Conservation (phyloP, 225 moss, liverwort and hornwort species). For the Anthoceros angustus region DNA sequence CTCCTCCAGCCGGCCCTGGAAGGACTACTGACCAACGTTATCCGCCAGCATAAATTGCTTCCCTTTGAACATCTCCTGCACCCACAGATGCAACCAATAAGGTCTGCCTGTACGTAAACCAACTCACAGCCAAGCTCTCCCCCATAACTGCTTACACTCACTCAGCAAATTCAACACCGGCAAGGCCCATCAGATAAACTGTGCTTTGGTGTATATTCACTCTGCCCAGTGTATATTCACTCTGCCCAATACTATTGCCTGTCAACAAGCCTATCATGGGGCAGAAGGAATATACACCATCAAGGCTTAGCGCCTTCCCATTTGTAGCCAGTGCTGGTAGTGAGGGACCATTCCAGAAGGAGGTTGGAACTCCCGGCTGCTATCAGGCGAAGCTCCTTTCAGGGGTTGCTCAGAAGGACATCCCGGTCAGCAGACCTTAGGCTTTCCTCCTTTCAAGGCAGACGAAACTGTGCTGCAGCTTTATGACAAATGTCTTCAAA, state of each 20-base stretch:
- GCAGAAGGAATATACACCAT: no score
- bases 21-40: conserved; percentile 79
- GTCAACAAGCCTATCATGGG: no score
- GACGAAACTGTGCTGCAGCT: conserved; percentile 51
- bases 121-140: neutral
- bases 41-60: conserved; percentile 92
- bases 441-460: conserved; percentile 64
- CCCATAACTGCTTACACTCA: neutral
- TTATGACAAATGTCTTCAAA: conserved; percentile 41
- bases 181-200: no score
- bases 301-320: no score
- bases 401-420: no score
- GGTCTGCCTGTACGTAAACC: neutral
- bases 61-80: conserved; percentile 67
- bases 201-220: no score
- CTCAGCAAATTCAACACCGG: neutral
- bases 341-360: no score
- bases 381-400: no score
- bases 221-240: no score
- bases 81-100: neutral
- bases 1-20: conserved; percentile 96
- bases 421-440: conserved; percentile 23
- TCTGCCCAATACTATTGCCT: no score
- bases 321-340: no score
- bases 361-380: no score